Evolutionary conservation across 1,284 basidiomycete genomes (phyloP), one percentile per base, ranked within the genome.

Genomic region (Tilletia horrida): DNA sequence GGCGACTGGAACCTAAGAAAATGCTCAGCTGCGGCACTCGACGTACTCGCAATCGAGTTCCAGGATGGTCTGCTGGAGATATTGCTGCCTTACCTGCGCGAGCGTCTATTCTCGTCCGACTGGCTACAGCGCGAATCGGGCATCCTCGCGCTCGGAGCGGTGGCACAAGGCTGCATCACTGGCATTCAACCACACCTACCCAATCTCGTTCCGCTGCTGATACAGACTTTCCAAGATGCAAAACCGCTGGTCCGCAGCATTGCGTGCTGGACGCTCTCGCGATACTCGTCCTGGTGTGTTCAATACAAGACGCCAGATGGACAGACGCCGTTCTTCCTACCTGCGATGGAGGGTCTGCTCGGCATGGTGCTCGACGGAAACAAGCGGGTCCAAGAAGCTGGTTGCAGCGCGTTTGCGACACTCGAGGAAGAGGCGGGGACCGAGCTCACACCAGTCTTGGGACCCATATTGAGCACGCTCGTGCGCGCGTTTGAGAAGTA

Each of bases 1-100:
- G 94, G 93, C 9, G 93, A 97, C 82, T 99, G 96, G 96, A 98
- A 98, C 83, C 85, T 98, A 71, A 87, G 96, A 73, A 99, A 99
- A 84, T 99, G 96, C 82, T 93, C 93, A 1, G 96, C 96, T 0
- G 96, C 96, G 0, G 96, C 96, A 1, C 85, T 99, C 68, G 96
- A 99, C 82, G 95, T 99, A 21, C 88, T 98, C 72, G 93, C 94
- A 0, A 92, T 97, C 31, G 88, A 91, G 64, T 98, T 97, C 78
- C 89, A 89, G 61, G 87, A 87, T 31, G 92, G 95, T 68, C 84
- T 98, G 61, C 85, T 98, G 74, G 90, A 91, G 73, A 91, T 96
- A 50, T 85, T 98, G 23, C 85, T 98, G 43, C 90, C 91, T 3
- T 89, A 91, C 50, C 84, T 99, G 77, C 96, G 97, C 84, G 89